Percentiles rank a stretch among this genome's conserved stretches.
Conservation (phyloP, 495 filamentous ascomycete species). For the Neurospora sublineolata region DNA sequence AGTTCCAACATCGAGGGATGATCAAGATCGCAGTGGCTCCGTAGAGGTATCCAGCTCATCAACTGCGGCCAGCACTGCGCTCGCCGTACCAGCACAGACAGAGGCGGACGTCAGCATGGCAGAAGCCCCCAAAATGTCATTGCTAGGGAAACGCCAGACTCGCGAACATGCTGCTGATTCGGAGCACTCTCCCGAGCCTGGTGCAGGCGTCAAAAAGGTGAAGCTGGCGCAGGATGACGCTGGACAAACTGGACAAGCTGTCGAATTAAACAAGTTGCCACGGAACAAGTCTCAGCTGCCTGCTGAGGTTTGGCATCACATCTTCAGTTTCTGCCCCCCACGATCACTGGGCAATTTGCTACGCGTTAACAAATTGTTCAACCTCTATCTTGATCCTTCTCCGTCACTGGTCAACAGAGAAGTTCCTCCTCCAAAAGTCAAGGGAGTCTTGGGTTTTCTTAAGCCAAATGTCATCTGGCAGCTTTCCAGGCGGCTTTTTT, state of each 20-base stretch:
- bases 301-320: conserved; percentile 43
- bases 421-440: conserved; percentile 11
- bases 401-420: conserved; percentile 16
- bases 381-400: conserved; percentile 38
- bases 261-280: conserved; percentile 2
- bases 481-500: conserved; percentile 42
- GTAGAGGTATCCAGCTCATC: background rate
- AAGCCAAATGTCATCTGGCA: conserved; percentile 49
- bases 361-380: conserved; percentile 41
- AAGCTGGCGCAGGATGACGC: conserved; percentile 21
- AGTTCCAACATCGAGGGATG: background rate
- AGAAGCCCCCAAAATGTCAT: conserved; percentile 1
- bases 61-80: background rate
- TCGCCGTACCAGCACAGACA: background rate
- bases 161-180: background rate
- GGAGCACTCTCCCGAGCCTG: background rate
- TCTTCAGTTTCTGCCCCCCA: conserved; percentile 44
- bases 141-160: conserved; percentile 27
- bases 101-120: conserved; percentile 9
- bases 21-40: background rate
- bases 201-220: conserved; percentile 22
- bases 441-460: conserved; percentile 15
- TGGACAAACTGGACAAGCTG: conserved; percentile 2
- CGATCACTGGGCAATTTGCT: conserved; percentile 37
- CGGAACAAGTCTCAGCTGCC: conserved; percentile 33